Evolutionary conservation across 352 stramenopile genomes (phyloP).

Genomic region (Phytophthora tubulina): DNA sequence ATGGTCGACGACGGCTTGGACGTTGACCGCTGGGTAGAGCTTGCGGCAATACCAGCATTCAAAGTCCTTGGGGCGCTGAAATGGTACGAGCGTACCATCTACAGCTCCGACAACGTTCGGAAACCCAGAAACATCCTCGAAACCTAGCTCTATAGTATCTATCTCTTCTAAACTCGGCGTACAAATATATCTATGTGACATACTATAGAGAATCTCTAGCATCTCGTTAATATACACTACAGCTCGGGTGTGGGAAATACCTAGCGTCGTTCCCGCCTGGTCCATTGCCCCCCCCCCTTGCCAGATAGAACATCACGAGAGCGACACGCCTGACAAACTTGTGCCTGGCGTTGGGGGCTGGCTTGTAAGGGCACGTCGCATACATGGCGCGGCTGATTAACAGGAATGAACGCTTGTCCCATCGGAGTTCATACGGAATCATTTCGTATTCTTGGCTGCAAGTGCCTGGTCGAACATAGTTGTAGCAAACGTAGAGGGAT

Average conservation of each 20-base stretch:
- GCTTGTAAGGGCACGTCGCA: too few species aligned
- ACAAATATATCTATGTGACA: neutral
- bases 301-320: too few species aligned
- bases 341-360: too few species aligned
- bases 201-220: too few species aligned
- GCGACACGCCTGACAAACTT: too few species aligned
- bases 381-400: neutral
- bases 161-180: neutral
- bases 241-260: too few species aligned
- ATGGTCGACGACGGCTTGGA: slow-evolving; percentile 9
- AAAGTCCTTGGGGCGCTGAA: slow-evolving; percentile 1
- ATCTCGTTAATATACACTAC: too few species aligned
- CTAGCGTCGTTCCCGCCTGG: too few species aligned
- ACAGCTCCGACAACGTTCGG: neutral
- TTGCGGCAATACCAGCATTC: slow-evolving; percentile 18
- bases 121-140: neutral
- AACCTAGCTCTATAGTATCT: neutral
- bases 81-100: neutral
- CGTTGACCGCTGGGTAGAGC: slow-evolving; percentile 3
- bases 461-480: slow-evolving; percentile 23
- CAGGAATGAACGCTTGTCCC: slow-evolving; percentile 17
- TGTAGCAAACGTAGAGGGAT: slow-evolving; percentile 11
- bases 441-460: slow-evolving; percentile 5
- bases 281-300: too few species aligned
- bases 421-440: slow-evolving; percentile 32